Evolutionary conservation across 1,139 yeast species (phyloP).

Genomic region (Kazachstania sp.): DNA sequence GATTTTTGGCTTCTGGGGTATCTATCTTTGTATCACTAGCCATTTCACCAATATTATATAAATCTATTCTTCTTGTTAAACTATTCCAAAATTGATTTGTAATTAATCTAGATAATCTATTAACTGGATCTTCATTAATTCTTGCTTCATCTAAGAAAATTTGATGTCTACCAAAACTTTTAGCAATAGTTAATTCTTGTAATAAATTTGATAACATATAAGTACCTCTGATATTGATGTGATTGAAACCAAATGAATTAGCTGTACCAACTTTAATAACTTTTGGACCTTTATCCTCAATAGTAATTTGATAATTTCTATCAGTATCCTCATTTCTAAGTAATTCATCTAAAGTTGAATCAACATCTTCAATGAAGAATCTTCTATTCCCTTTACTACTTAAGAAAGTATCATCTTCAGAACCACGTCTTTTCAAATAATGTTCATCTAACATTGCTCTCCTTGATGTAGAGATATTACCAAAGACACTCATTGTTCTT

Average conservation of each 20-base stretch:
- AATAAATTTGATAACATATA: constrained; percentile 82
- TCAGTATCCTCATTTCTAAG: constrained; percentile 81
- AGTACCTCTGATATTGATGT: constrained; percentile 74
- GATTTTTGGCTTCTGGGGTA: constrained; percentile 44
- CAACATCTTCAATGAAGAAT: constrained; percentile 69
- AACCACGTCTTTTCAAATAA: constrained; percentile 46
- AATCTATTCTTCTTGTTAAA: constrained; percentile 65
- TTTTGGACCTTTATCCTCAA: constrained; percentile 91
- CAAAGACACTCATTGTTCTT: constrained; percentile 36
- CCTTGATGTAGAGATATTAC: constrained; percentile 25
- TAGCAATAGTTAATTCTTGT: constrained; percentile 85
- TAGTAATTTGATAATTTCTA: constrained; percentile 75
- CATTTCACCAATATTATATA: constrained; percentile 53
- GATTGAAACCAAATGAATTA: constrained; percentile 71
- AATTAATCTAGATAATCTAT: constrained; percentile 65
- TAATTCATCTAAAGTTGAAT: constrained; percentile 60
- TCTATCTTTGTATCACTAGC: constrained; percentile 72
- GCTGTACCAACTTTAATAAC: constrained; percentile 76
- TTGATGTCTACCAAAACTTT: constrained; percentile 66
- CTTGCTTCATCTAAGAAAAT: constrained; percentile 76
- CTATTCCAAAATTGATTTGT: constrained; percentile 73
- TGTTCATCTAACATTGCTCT: constrained; percentile 13
- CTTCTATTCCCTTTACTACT: constrained; percentile 37
- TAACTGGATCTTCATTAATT: constrained; percentile 81
- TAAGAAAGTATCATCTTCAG: constrained; percentile 49